Conservation (phyloP, 2,329 filamentous ascomycete genomes). For the Fusarium heterosporum region DNA sequence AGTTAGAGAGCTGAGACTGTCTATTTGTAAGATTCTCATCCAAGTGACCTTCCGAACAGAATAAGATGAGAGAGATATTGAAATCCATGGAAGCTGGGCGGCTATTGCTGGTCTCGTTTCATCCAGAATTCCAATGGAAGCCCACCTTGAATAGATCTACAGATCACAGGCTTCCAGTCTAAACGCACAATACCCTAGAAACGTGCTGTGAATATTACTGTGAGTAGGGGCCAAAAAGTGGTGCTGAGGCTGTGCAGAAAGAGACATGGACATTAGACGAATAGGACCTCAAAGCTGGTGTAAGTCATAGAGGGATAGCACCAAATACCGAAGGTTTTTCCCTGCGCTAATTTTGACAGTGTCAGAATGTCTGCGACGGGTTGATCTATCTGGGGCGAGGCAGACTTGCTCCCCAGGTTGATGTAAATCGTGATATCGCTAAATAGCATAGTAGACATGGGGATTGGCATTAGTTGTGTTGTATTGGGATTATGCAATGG, state of each 20-base stretch:
- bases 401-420: slow-evolving; percentile 9
- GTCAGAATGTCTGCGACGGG: slow-evolving; percentile 7
- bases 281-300: slow-evolving; percentile 24
- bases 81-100: not conserved
- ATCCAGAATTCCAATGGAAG: slow-evolving; percentile 41
- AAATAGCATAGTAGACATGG: not conserved
- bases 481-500: not conserved
- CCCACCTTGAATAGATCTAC: slow-evolving; percentile 24
- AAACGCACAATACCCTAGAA: slow-evolving; percentile 8
- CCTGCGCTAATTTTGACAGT: slow-evolving; percentile 43
- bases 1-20: not conserved
- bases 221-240: slow-evolving; percentile 17
- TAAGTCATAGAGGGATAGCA: not conserved
- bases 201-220: not conserved
- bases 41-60: not conserved
- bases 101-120: slow-evolving; percentile 29
- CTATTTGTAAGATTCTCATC: slow-evolving; percentile 24
- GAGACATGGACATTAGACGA: slow-evolving; percentile 39
- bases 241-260: slow-evolving; percentile 45
- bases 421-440: slow-evolving; percentile 31
- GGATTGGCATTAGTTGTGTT: slow-evolving; percentile 5
- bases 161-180: slow-evolving; percentile 19
- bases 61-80: not conserved
- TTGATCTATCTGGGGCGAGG: slow-evolving; percentile 21
- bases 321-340: slow-evolving; percentile 5